phyloP scores from a whole-genome alignment of 1,284 basidiomycete species.

The Trametes polyzona region DNA sequence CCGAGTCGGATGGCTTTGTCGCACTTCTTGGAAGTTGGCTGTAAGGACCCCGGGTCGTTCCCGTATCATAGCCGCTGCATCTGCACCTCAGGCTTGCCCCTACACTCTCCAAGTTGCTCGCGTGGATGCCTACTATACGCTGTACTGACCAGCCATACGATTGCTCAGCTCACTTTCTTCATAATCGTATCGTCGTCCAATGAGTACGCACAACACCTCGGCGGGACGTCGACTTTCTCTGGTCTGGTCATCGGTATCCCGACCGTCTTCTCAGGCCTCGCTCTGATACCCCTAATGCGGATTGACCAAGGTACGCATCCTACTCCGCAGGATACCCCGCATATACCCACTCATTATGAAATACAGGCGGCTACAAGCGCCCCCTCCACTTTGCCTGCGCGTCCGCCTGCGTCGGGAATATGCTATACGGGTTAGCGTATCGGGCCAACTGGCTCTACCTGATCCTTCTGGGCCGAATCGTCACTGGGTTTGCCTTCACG shows the following conservation, averaged over 20 bases:
- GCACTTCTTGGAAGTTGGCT: too few species aligned
- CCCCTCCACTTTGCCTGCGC: slow-evolving; percentile 50
- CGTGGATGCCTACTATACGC: too few species aligned
- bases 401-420: slow-evolving; percentile 45
- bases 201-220: slow-evolving; percentile 62
- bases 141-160: too few species aligned
- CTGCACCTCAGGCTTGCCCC: too few species aligned
- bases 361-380: slow-evolving; percentile 53
- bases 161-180: slow-evolving; percentile 64
- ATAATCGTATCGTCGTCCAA: slow-evolving; percentile 70
- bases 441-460: slow-evolving; percentile 49
- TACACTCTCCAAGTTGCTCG: too few species aligned
- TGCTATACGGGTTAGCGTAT: slow-evolving; percentile 52
- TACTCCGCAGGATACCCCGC: neutral
- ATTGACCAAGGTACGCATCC: slow-evolving; percentile 55
- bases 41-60: too few species aligned
- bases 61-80: too few species aligned
- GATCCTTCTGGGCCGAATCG: slow-evolving; percentile 51
- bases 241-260: slow-evolving; percentile 73
- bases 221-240: slow-evolving; percentile 67
- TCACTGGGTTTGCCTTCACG: slow-evolving; percentile 51
- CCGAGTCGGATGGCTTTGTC: too few species aligned
- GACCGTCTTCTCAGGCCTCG: slow-evolving; percentile 59
- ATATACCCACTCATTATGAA: neutral
- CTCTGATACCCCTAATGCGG: slow-evolving; percentile 59